These are phyloP conservation scores for Ogataea pignaliae DNA, from an alignment of 805 yeast species.

Conservation along the genomic window DNA sequence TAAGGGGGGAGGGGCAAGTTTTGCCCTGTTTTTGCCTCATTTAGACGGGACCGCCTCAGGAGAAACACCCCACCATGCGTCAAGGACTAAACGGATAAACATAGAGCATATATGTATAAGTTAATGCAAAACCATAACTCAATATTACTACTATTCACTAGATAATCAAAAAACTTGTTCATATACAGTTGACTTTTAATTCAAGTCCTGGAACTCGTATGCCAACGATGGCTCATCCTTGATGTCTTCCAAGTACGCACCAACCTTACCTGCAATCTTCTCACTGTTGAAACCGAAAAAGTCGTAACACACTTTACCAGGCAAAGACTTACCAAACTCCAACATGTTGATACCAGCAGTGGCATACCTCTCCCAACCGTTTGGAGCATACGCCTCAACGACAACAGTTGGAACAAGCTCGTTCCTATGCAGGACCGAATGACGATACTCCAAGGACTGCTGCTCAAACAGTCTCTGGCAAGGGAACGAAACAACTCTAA, in stretches of 20 bases:
- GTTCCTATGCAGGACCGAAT: conserved; percentile 79
- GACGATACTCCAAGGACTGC: conserved; percentile 77
- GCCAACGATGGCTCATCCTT: conserved; percentile 12
- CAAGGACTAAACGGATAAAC: too few relatives aligned
- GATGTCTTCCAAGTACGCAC: conserved; percentile 17
- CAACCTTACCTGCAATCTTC: conserved; percentile 61
- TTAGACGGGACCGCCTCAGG: too few relatives aligned
- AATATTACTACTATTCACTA: too few relatives aligned
- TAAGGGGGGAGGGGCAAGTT: too few relatives aligned
- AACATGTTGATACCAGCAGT: conserved; percentile 95
- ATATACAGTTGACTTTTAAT: conserved; percentile 3
- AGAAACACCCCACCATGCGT: too few relatives aligned
- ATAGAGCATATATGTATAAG: too few relatives aligned
- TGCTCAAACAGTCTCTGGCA: conserved; percentile 85
- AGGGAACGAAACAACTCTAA: conserved; percentile 86
- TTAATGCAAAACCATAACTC: too few relatives aligned
- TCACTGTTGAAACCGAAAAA: conserved; percentile 85
- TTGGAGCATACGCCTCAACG: conserved; percentile 86
- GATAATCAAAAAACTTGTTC: too few relatives aligned
- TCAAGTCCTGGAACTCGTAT: conserved; percentile 30
- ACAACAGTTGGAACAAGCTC: conserved; percentile 81
- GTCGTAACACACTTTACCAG: conserved; percentile 75
- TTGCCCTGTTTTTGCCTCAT: too few relatives aligned
- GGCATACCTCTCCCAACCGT: conserved; percentile 92
- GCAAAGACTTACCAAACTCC: conserved; percentile 96